phyloP scores from a whole-genome alignment of 179 eudicot species.

The Spinacia oleracea region DNA sequence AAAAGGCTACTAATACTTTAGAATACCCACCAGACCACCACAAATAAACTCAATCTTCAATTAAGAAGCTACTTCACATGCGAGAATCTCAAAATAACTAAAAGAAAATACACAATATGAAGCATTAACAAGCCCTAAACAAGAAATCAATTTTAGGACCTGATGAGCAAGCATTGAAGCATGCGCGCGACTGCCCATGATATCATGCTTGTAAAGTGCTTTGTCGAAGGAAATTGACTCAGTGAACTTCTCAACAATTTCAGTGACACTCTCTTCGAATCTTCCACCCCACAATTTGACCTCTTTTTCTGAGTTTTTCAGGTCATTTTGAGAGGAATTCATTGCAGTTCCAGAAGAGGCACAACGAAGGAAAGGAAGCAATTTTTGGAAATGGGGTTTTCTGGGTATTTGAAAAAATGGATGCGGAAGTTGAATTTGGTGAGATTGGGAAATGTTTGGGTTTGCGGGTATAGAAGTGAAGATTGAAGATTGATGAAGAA shows the following conservation, averaged over 20 bases:
- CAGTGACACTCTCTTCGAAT: constrained; percentile 89
- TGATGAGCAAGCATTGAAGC: constrained; percentile 93
- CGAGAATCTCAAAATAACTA: background rate
- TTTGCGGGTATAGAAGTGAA: constrained; percentile 16
- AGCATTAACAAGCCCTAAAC: background rate
- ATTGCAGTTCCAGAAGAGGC: constrained; percentile 17
- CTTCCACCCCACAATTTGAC: constrained; percentile 96
- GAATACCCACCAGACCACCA: constrained; percentile 5
- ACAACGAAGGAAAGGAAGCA: constrained; percentile 9
- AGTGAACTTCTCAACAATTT: constrained; percentile 84
- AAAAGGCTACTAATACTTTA: background rate
- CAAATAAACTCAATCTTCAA: background rate
- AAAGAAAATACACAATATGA: background rate
- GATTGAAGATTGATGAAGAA: constrained; percentile 24
- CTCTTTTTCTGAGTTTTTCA: constrained; percentile 43
- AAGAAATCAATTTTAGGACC: constrained; percentile 33
- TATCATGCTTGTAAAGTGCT: constrained; percentile 85
- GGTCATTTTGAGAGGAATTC: constrained; percentile 13
- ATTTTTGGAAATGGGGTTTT: constrained; percentile 20
- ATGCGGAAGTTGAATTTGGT: background rate
- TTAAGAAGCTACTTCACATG: background rate
- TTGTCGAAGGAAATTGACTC: constrained; percentile 95
- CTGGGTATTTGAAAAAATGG: constrained; percentile 12
- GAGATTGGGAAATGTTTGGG: constrained; percentile 19
- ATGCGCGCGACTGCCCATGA: constrained; percentile 88